phyloP scores from a whole-genome alignment of 2,329 filamentous ascomycete genomes.

The Claviceps sp. region DNA sequence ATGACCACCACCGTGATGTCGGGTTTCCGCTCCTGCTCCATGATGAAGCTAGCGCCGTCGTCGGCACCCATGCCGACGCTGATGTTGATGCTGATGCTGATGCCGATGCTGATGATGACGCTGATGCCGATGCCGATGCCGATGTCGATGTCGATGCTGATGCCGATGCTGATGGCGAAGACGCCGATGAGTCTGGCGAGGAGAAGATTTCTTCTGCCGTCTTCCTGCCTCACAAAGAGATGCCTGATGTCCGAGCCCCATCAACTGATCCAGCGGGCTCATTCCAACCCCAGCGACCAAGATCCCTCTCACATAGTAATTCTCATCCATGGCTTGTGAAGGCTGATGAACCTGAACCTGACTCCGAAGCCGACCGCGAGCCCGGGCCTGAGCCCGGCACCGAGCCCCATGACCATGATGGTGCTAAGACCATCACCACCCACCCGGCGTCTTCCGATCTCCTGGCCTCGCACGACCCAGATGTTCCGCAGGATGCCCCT shows the following conservation, averaged over 20 bases:
- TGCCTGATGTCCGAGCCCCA: constrained; percentile 21
- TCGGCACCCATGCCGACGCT: constrained; percentile 3
- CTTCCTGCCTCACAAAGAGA: constrained; percentile 63
- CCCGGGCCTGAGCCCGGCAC: constrained; percentile 18
- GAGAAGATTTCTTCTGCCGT: constrained; percentile 81
- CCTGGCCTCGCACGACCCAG: constrained; percentile 15
- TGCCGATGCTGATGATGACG: too few relatives aligned
- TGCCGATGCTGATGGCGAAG: constrained; percentile 19
- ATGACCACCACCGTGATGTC: constrained; percentile 15
- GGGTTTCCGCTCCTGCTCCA: constrained; percentile 1
- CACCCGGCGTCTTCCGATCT: constrained; percentile 14
- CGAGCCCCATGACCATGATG: constrained; percentile 12
- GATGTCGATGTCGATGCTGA: not conserved
- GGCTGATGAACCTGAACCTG: constrained; percentile 34
- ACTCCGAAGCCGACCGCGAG: constrained; percentile 20
- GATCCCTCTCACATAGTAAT: constrained; percentile 26
- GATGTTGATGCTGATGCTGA: constrained; percentile 9
- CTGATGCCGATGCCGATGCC: not conserved
- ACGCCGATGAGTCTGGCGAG: constrained; percentile 50
- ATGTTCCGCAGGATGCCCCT: constrained; percentile 20
- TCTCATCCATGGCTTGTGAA: constrained; percentile 43
- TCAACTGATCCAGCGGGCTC: constrained; percentile 19
- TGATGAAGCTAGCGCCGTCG: not conserved
- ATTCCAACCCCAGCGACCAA: constrained; percentile 34
- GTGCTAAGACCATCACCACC: too few relatives aligned